Evolutionary conservation across 2,329 filamentous ascomycete genomes (phyloP).

Genomic region (Fusarium acutatum): DNA sequence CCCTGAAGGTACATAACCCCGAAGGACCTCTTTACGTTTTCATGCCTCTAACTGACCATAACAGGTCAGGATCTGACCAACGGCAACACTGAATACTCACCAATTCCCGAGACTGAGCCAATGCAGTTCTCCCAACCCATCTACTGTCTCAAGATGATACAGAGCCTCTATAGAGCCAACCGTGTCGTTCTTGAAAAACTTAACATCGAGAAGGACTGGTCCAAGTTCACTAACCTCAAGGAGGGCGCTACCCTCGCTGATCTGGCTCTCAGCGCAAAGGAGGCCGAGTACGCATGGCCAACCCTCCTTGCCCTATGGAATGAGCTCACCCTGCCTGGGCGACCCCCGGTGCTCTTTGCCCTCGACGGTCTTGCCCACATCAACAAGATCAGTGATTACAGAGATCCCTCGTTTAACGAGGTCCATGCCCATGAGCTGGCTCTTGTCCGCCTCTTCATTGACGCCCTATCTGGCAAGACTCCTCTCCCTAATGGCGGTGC

Average conservation of each 20-base stretch:
- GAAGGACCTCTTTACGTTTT: neutral
- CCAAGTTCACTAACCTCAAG: constrained; percentile 53
- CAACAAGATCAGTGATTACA: constrained; percentile 82
- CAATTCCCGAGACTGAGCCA: constrained; percentile 67
- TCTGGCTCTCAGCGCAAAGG: constrained; percentile 75
- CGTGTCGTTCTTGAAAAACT: constrained; percentile 65
- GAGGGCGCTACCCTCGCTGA: constrained; percentile 72
- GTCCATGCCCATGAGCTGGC: constrained; percentile 89
- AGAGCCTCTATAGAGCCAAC: constrained; percentile 78
- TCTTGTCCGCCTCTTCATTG: constrained; percentile 77
- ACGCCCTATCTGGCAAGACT: constrained; percentile 70
- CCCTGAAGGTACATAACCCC: constrained; percentile 74
- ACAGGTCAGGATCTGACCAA: constrained; percentile 80
- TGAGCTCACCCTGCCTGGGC: constrained; percentile 70
- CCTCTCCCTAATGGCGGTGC: constrained; percentile 77
- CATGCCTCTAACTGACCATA: constrained; percentile 4
- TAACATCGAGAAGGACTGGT: constrained; percentile 55
- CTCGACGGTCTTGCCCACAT: constrained; percentile 84
- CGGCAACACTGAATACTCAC: constrained; percentile 81
- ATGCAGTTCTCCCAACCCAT: constrained; percentile 78
- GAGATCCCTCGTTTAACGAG: constrained; percentile 71
- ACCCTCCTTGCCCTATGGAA: constrained; percentile 83
- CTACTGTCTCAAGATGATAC: constrained; percentile 79
- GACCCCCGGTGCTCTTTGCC: constrained; percentile 72
- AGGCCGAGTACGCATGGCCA: constrained; percentile 80